Conservation (phyloP, 768 basidiomycete genomes). For the Pilatotrama ljubarskyi region DNA sequence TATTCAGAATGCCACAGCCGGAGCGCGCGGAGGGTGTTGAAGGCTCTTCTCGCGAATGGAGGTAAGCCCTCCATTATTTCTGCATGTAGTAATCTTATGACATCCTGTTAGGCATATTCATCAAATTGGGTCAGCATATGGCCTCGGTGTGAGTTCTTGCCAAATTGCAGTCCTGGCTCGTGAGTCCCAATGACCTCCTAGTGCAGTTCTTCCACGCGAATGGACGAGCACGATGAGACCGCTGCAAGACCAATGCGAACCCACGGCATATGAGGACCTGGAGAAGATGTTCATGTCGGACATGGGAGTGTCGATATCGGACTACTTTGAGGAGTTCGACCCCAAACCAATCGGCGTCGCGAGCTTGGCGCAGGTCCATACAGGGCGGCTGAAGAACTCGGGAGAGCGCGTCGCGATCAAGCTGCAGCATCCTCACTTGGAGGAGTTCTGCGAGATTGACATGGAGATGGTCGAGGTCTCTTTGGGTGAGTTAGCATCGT, state of each 20-base stretch:
- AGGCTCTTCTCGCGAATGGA: conserved; percentile 87
- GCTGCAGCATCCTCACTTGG: conserved; percentile 91
- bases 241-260: conserved; percentile 91
- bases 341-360: conserved; percentile 91
- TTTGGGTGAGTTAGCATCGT: conserved; percentile 45
- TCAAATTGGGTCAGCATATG: conserved; percentile 89
- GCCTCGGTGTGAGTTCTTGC: conserved; percentile 56
- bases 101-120: conserved; percentile 62
- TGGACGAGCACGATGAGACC: conserved; percentile 61
- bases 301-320: conserved; percentile 68
- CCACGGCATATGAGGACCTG: conserved; percentile 78
- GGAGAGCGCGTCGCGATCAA: conserved; percentile 86
- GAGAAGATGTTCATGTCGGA: conserved; percentile 77
- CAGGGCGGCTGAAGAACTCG: conserved; percentile 68
- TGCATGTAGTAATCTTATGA: neutral
- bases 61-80: conserved; percentile 43
- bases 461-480: conserved; percentile 82
- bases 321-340: conserved; percentile 85
- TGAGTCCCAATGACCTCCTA: conserved; percentile 27
- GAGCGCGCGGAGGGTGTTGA: conserved; percentile 76
- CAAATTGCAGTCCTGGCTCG: neutral
- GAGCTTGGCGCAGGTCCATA: conserved; percentile 94
- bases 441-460: conserved; percentile 90
- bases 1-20: conserved; percentile 81
- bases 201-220: conserved; percentile 58